These are phyloP conservation scores for Xylariales sp. DNA, from an alignment of 2,329 filamentous ascomycete genomes.

Conservation along the genomic window DNA sequence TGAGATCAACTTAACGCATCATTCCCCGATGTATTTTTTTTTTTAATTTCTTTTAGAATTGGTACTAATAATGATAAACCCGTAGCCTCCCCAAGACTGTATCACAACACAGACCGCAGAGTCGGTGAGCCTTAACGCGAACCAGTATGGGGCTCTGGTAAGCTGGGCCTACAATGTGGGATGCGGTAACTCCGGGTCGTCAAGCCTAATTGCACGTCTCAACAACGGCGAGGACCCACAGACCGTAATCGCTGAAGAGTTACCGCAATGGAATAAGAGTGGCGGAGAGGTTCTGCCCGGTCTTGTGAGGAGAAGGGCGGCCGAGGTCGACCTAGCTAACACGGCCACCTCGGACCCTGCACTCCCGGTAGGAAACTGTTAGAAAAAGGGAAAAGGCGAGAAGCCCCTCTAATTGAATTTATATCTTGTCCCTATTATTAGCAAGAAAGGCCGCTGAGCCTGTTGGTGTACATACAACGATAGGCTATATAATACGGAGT, in stretches of 20 bases:
- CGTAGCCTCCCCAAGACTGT: slow-evolving; percentile 24
- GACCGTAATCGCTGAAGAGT: slow-evolving; percentile 21
- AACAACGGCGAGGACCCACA: slow-evolving; percentile 26
- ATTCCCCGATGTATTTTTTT: neutral
- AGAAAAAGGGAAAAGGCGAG: no score
- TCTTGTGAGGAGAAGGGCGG: slow-evolving; percentile 19
- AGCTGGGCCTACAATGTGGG: slow-evolving; percentile 31
- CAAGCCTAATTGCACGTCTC: slow-evolving; percentile 24
- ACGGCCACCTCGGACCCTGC: slow-evolving; percentile 20
- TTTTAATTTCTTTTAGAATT: neutral
- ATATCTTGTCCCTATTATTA: no score
- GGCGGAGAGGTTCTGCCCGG: slow-evolving; percentile 23
- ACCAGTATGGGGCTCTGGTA: slow-evolving; percentile 28
- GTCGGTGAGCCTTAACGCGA: slow-evolving; percentile 20
- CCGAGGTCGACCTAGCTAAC: slow-evolving; percentile 25
- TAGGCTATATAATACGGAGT: no score
- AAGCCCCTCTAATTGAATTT: no score
- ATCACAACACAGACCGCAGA: slow-evolving; percentile 21
- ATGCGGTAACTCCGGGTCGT: slow-evolving; percentile 19
- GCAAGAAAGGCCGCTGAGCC: no score
- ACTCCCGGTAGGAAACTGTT: slow-evolving; percentile 15
- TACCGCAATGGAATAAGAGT: slow-evolving; percentile 23
- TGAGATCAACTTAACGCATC: slow-evolving; percentile 3
- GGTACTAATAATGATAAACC: neutral
- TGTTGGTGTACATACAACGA: no score